Evolutionary conservation across 208 protist genomes (phyloP).

Genomic region (Crithidia mellificae): DNA sequence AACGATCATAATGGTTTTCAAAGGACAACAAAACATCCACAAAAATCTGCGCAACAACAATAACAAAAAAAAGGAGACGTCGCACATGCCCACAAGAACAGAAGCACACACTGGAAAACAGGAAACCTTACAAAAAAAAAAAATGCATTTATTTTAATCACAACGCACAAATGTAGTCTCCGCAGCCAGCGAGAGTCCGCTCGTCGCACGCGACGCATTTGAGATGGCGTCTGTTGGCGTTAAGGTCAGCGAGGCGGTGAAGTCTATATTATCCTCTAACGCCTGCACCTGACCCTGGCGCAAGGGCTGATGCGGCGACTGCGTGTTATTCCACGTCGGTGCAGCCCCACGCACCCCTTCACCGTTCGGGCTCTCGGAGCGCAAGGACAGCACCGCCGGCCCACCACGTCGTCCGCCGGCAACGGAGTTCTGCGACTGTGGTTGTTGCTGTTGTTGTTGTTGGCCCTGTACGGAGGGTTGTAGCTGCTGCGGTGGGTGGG

Average conservation of each 20-base stretch:
- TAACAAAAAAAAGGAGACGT: too few relatives aligned
- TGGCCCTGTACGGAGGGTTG: too few relatives aligned
- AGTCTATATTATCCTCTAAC: constrained; percentile 5
- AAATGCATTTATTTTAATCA: neutral
- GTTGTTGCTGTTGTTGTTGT: too few relatives aligned
- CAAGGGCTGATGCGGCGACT: constrained; percentile 5
- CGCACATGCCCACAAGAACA: too few relatives aligned
- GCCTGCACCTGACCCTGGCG: constrained; percentile 13
- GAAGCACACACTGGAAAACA: neutral
- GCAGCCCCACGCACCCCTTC: neutral
- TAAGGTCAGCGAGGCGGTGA: constrained; percentile 10
- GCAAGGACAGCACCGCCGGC: constrained; percentile 8
- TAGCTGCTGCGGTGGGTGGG: too few relatives aligned
- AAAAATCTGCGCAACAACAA: too few relatives aligned
- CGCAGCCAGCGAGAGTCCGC: constrained; percentile 15
- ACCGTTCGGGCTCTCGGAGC: neutral
- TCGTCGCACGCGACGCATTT: constrained; percentile 14
- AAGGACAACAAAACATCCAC: too few relatives aligned
- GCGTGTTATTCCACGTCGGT: neutral
- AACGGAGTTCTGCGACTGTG: too few relatives aligned
- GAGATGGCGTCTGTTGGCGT: constrained; percentile 7
- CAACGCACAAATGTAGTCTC: constrained; percentile 17
- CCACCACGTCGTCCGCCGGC: neutral
- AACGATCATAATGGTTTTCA: too few relatives aligned
- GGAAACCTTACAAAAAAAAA: too few relatives aligned